These are phyloP conservation scores for Trichoderma simmonsii DNA, from an alignment of 2,329 filamentous ascomycete species.

Conservation along the genomic window DNA sequence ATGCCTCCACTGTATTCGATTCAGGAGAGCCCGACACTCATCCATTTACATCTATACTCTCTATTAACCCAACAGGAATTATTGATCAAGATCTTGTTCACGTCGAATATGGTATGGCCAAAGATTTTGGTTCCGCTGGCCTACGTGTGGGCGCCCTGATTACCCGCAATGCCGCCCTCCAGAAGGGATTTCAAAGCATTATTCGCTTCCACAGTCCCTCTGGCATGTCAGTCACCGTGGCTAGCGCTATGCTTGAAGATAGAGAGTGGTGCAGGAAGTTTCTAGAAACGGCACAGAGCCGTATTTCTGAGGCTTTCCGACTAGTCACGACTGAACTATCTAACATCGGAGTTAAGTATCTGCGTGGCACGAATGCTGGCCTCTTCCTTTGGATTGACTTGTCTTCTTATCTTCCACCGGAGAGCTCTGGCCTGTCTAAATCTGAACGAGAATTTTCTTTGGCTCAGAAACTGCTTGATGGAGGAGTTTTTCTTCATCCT, in stretches of 20 bases:
- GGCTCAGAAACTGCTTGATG: neutral
- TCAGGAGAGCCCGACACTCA: neutral
- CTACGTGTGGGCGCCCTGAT: neutral
- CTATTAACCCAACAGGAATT: neutral
- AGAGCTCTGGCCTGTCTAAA: neutral
- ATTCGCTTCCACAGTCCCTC: neutral
- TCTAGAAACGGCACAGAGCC: neutral
- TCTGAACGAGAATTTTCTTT: neutral
- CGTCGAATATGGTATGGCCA: neutral
- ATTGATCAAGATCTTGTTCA: neutral
- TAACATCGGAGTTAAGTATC: neutral
- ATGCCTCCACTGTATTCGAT: neutral
- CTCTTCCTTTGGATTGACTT: neutral
- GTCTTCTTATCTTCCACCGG: neutral
- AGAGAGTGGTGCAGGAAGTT: neutral
- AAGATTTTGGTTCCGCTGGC: neutral
- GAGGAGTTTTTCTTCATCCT: neutral
- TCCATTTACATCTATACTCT: neutral
- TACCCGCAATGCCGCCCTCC: neutral
- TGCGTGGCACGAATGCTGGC: neutral
- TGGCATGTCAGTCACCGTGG: neutral
- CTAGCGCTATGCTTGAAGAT: neutral
- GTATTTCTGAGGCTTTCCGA: neutral
- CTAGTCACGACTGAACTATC: neutral
- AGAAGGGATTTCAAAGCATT: neutral